These are phyloP conservation scores for Physcia stellaris DNA, from an alignment of 495 filamentous ascomycete genomes.

Conservation along the genomic window DNA sequence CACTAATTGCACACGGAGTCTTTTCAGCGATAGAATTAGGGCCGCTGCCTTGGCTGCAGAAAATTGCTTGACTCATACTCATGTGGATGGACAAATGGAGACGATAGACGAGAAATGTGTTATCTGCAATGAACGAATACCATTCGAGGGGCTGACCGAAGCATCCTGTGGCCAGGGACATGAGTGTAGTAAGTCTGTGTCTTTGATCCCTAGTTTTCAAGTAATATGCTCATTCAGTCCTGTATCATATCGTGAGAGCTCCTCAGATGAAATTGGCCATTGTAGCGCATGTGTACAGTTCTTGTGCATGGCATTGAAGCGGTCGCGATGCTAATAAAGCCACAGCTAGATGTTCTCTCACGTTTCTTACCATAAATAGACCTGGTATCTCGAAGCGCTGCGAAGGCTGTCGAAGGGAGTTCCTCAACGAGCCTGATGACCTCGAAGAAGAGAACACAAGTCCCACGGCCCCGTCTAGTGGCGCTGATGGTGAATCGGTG, in stretches of 20 bases:
- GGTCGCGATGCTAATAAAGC: not conserved
- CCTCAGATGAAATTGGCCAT: slow-evolving; percentile 7
- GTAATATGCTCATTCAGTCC: slow-evolving; percentile 9
- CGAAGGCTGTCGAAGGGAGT: slow-evolving; percentile 33
- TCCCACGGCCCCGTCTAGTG: not conserved
- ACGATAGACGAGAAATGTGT: slow-evolving; percentile 9
- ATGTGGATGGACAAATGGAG: too few species aligned
- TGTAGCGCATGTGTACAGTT: slow-evolving; percentile 11
- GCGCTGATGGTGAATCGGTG: not conserved
- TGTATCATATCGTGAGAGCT: slow-evolving; percentile 4
- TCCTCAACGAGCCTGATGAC: slow-evolving; percentile 26
- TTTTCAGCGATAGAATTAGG: slow-evolving; percentile 2
- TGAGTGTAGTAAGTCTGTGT: not conserved
- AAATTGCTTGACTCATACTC: not conserved
- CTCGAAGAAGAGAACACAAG: not conserved
- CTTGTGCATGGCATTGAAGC: not conserved
- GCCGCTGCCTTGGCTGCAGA: not conserved
- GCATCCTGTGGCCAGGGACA: slow-evolving; percentile 6
- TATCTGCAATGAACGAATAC: slow-evolving; percentile 6
- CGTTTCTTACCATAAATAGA: slow-evolving; percentile 39
- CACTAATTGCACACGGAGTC: not conserved
- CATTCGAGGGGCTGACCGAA: slow-evolving; percentile 6
- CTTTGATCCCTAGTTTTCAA: not conserved
- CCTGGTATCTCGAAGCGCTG: slow-evolving; percentile 43
- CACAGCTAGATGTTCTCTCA: slow-evolving; percentile 41